Conservation (phyloP, 768 basidiomycete genomes). For the Lactifluus subvellereus region DNA sequence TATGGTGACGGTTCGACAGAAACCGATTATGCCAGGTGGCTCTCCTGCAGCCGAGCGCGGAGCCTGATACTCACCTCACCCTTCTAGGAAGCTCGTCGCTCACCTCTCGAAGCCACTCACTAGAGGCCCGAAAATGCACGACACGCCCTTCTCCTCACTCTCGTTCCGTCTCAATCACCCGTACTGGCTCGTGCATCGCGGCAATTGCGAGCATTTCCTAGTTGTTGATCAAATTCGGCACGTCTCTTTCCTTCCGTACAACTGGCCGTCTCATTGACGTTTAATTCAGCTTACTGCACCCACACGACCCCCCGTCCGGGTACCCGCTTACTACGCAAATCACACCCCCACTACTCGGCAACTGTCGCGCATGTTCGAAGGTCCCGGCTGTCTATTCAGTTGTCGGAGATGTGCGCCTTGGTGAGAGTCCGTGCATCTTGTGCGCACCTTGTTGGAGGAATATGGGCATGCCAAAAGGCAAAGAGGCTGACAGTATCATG, state of each 20-base stretch:
- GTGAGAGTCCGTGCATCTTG: slow-evolving; percentile 70
- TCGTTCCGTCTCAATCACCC: slow-evolving; percentile 63
- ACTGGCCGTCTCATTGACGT: neutral
- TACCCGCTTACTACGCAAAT: slow-evolving; percentile 68
- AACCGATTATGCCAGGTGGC: slow-evolving; percentile 53
- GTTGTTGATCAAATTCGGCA: slow-evolving; percentile 71
- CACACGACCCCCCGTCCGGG: slow-evolving; percentile 47
- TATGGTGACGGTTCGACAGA: slow-evolving; percentile 50
- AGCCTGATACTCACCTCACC: neutral
- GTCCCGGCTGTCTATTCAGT: slow-evolving; percentile 66
- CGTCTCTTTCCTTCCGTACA: slow-evolving; percentile 3
- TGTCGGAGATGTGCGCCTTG: slow-evolving; percentile 64
- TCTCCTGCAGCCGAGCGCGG: slow-evolving; percentile 28
- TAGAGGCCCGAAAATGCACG: slow-evolving; percentile 37
- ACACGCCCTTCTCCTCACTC: slow-evolving; percentile 49
- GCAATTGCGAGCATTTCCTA: slow-evolving; percentile 78
- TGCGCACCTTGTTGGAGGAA: slow-evolving; percentile 69
- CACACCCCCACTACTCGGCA: slow-evolving; percentile 52
- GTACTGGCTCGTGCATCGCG: slow-evolving; percentile 77
- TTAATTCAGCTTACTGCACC: slow-evolving; percentile 48
- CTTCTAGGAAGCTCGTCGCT: slow-evolving; percentile 43
- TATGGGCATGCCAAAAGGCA: slow-evolving; percentile 52
- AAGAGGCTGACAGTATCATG: slow-evolving; percentile 36
- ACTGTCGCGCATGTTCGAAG: slow-evolving; percentile 65
- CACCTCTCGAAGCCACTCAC: slow-evolving; percentile 34